These are phyloP conservation scores for Melastoma malabathricum DNA, from an alignment of 345 rosid genomes.

Conservation along the genomic window DNA sequence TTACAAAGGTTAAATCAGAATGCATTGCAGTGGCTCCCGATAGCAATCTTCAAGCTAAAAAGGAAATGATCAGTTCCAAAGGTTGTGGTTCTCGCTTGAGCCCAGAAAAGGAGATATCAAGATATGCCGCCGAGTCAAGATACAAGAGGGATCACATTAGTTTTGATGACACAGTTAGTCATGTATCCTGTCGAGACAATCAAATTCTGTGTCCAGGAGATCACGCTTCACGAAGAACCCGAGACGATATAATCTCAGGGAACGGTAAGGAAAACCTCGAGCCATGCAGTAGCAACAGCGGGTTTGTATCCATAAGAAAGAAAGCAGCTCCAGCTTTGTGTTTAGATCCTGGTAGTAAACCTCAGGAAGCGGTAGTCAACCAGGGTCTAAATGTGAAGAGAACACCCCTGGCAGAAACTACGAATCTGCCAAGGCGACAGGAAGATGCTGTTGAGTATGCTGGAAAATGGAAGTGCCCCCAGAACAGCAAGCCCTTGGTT, in stretches of 20 bases:
- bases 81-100: too few species aligned
- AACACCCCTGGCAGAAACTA: slow-evolving; percentile 31
- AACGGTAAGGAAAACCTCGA: slow-evolving; percentile 20
- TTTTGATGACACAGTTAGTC: background rate
- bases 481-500: slow-evolving; percentile 39
- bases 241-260: slow-evolving; percentile 1
- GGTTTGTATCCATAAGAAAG: slow-evolving; percentile 44
- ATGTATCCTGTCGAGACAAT: background rate
- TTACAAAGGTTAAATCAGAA: too few species aligned
- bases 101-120: too few species aligned
- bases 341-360: slow-evolving; percentile 10
- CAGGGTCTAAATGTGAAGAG: slow-evolving; percentile 17
- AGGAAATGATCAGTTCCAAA: too few species aligned
- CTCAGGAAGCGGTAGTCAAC: slow-evolving; percentile 11
- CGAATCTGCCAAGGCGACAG: slow-evolving; percentile 19
- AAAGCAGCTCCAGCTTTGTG: slow-evolving; percentile 10
- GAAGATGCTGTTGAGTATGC: slow-evolving; percentile 17
- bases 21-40: too few species aligned
- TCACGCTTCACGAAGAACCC: slow-evolving; percentile 6
- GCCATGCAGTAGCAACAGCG: slow-evolving; percentile 16
- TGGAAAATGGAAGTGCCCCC: slow-evolving; percentile 84
- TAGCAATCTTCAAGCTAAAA: too few species aligned
- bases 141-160: too few species aligned
- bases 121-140: too few species aligned
- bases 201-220: background rate